These are phyloP conservation scores for Globisporangium radiosum DNA, from an alignment of 352 stramenopile species.

Conservation along the genomic window DNA sequence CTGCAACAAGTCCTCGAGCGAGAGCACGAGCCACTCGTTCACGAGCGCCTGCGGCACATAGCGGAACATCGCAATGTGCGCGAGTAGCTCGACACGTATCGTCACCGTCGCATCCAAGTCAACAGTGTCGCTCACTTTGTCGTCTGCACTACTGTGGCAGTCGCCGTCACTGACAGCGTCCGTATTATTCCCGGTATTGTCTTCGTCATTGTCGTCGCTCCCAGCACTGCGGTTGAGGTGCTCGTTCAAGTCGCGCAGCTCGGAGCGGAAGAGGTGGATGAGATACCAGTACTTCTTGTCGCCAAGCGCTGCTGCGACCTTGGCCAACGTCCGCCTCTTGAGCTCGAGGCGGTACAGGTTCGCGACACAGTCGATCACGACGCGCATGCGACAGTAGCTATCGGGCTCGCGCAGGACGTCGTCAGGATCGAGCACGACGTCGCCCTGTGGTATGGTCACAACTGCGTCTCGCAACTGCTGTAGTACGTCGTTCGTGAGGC, in stretches of 20 bases:
- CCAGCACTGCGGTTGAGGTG: slow-evolving; percentile 7
- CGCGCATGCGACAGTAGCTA: slow-evolving; percentile 21
- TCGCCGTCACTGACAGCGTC: neutral
- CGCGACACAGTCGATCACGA: slow-evolving; percentile 33
- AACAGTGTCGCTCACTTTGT: neutral
- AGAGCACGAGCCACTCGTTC: slow-evolving; percentile 48
- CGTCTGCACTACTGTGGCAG: neutral
- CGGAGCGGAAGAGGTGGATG: slow-evolving; percentile 31
- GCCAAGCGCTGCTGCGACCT: slow-evolving; percentile 12
- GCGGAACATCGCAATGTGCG: slow-evolving; percentile 26
- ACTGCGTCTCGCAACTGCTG: slow-evolving; percentile 10
- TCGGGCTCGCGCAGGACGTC: slow-evolving; percentile 3
- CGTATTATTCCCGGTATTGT: slow-evolving; percentile 5
- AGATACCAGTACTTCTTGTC: slow-evolving; percentile 51
- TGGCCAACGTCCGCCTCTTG: slow-evolving; percentile 29
- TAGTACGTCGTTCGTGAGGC: slow-evolving; percentile 31
- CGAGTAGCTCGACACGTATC: slow-evolving; percentile 14
- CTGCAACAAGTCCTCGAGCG: slow-evolving; percentile 41
- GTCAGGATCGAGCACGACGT: slow-evolving; percentile 4
- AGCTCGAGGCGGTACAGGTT: slow-evolving; percentile 46
- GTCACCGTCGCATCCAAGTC: neutral
- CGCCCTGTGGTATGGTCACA: neutral
- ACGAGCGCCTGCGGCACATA: slow-evolving; percentile 35
- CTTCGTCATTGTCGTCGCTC: slow-evolving; percentile 6
- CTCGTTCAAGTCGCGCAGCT: slow-evolving; percentile 41